Evolutionary conservation across 352 stramenopile genomes (phyloP), one percentile per base, ranked within the genome.

Genomic region (Phytopythium boreale): DNA sequence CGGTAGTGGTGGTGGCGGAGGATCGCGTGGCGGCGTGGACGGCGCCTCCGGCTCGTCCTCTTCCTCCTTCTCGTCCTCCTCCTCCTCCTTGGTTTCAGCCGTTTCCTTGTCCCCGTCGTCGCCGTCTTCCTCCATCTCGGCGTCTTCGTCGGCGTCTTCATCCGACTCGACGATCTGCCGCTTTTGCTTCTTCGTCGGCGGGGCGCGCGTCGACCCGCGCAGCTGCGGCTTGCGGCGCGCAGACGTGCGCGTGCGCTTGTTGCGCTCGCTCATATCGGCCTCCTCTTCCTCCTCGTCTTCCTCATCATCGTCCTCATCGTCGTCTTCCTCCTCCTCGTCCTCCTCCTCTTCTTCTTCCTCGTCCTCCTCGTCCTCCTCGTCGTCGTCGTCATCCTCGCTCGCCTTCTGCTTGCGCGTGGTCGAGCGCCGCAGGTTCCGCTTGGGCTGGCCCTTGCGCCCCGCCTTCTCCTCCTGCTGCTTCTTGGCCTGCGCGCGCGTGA

Each of bases 381-480:
- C 72, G 5, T 82, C 70, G 0, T 87, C 78, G 0, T 80, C 78
- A 0, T 77, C 69, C 24, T 84, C 76, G 0, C 72, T 64, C 2
- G n/a, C 75, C 62, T 59, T 77, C 64, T 34, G 74, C 64, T 17
- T 71, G 11, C 27, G n/a, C 14, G 52, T 17, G 11, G 19, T 19
- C 29, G 61, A 29, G 29, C 61, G 49, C 17, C 58, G 44, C 59
- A 53, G 59, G 26, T 61, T 67, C 44, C 62, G 65, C 59, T 64
- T 66, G 36, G 29, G 73, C 70, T 46, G 79, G 73, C 43, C 77
- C 70, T 12, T 68, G 22, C 61, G 71, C 49, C 69, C 73, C 29
- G 75, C 79, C 43, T 79, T 72, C 39, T 73, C 62, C 49, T 67
- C 31, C 58, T 75, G 46, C 60, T 70, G 64, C 36, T 71, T 75